Conservation (phyloP, 176 grass and related monocot genomes). For the Pontederia paniculata region DNA sequence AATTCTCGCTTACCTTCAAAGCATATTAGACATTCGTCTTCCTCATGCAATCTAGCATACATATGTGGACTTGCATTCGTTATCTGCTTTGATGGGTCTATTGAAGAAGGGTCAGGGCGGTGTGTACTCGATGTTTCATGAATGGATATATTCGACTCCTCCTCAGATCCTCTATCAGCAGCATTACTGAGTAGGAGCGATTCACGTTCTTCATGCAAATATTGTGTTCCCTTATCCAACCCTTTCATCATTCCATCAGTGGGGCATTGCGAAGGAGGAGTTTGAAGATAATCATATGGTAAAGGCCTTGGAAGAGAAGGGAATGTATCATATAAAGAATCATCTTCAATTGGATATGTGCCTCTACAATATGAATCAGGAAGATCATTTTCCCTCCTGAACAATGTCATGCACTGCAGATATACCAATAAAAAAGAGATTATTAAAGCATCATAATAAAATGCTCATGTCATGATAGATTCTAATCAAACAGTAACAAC, state of each 20-base stretch:
- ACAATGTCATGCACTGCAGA: background rate
- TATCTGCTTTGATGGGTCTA: background rate
- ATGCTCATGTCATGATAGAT: too few relatives aligned
- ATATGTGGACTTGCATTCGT: background rate
- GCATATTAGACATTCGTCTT: slow-evolving; percentile 10
- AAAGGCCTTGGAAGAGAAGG: background rate
- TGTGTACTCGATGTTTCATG: background rate
- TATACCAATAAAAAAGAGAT: too few relatives aligned
- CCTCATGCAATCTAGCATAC: background rate
- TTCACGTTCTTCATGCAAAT: background rate
- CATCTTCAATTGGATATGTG: background rate
- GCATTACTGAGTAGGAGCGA: background rate
- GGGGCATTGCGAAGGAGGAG: background rate
- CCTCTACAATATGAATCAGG: background rate
- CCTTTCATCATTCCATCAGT: background rate
- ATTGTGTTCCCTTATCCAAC: background rate
- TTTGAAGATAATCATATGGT: background rate
- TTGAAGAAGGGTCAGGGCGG: too few relatives aligned
- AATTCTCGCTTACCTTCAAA: background rate
- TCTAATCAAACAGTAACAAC: too few relatives aligned
- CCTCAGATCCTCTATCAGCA: background rate
- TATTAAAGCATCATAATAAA: too few relatives aligned
- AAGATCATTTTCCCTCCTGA: background rate
- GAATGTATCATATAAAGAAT: background rate
- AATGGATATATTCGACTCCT: background rate